Evolutionary conservation across 805 yeast genomes (phyloP).

Genomic region (Wickerhamomyces bisporus): DNA sequence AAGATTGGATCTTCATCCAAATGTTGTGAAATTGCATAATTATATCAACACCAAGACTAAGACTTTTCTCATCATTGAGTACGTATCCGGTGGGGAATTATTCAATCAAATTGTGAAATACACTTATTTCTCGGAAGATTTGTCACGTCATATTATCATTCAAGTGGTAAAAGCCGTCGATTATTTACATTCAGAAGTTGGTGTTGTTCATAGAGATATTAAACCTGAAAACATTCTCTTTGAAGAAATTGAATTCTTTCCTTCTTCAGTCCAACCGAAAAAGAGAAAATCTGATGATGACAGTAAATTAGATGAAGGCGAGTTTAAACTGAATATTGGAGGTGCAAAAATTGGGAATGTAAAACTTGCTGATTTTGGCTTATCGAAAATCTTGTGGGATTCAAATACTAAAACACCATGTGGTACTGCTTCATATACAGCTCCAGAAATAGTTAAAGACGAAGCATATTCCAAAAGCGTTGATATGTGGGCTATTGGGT

Average conservation of each 20-base stretch:
- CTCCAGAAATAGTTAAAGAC: slow-evolving; percentile 95
- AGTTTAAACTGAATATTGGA: slow-evolving; percentile 72
- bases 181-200: slow-evolving; percentile 67
- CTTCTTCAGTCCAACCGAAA: slow-evolving; percentile 30
- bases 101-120: slow-evolving; percentile 63
- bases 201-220: slow-evolving; percentile 79
- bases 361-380: slow-evolving; percentile 92
- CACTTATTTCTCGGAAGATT: slow-evolving; percentile 61
- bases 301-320: slow-evolving; percentile 81
- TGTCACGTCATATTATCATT: slow-evolving; percentile 55
- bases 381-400: slow-evolving; percentile 79
- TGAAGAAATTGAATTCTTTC: slow-evolving; percentile 50
- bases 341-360: slow-evolving; percentile 90
- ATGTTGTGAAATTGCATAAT: slow-evolving; percentile 60
- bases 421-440: slow-evolving; percentile 98
- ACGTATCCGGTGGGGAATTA: slow-evolving; percentile 73
- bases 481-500: slow-evolving; percentile 98
- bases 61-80: slow-evolving; percentile 68
- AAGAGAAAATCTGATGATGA: slow-evolving; percentile 65
- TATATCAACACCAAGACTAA: slow-evolving; percentile 57
- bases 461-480: slow-evolving; percentile 90
- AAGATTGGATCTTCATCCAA: slow-evolving; percentile 58
- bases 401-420: slow-evolving; percentile 93
- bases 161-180: slow-evolving; percentile 63
- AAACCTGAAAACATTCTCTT: slow-evolving; percentile 76